Conservation (phyloP, 768 basidiomycete species). For the Rhodosporidiobolus sp. region DNA sequence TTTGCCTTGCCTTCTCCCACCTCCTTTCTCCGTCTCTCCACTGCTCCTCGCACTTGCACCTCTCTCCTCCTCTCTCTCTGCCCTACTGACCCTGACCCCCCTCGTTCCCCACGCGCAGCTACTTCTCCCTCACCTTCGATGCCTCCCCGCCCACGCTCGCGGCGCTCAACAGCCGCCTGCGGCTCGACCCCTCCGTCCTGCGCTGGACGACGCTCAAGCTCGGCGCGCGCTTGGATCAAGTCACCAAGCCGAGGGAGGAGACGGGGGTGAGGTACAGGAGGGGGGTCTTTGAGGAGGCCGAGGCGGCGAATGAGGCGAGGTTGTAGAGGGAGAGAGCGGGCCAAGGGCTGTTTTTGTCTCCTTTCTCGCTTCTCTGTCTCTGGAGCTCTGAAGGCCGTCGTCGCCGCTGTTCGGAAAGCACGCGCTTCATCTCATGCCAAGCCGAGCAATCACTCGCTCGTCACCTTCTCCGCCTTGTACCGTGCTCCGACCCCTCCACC, state of each 20-base stretch:
- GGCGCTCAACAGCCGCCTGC: constrained; percentile 64
- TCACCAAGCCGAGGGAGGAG: constrained; percentile 51
- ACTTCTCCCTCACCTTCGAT: constrained; percentile 90
- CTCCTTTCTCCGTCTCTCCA: background rate
- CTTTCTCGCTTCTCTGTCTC: no score
- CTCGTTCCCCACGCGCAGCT: constrained; percentile 55
- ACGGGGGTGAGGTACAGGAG: constrained; percentile 15
- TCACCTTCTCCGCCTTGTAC: no score
- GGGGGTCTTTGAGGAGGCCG: background rate
- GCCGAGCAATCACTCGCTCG: no score
- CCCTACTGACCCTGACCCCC: background rate
- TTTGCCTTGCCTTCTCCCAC: no score
- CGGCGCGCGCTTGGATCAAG: constrained; percentile 68
- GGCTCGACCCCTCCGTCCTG: constrained; percentile 75
- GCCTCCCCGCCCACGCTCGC: constrained; percentile 68
- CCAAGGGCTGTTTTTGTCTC: no score
- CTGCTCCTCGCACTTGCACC: background rate
- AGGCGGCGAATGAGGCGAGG: no score
- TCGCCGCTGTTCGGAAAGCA: no score
- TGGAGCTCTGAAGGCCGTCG: no score
- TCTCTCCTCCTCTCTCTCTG: background rate
- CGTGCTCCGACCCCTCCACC: no score
- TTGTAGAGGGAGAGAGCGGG: no score
- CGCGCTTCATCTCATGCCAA: no score
- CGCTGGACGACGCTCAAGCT: constrained; percentile 73